Evolutionary conservation across 163 green algal genomes (phyloP), one percentile per base, ranked within the genome.

Genomic region (Chlorella variabilis): DNA sequence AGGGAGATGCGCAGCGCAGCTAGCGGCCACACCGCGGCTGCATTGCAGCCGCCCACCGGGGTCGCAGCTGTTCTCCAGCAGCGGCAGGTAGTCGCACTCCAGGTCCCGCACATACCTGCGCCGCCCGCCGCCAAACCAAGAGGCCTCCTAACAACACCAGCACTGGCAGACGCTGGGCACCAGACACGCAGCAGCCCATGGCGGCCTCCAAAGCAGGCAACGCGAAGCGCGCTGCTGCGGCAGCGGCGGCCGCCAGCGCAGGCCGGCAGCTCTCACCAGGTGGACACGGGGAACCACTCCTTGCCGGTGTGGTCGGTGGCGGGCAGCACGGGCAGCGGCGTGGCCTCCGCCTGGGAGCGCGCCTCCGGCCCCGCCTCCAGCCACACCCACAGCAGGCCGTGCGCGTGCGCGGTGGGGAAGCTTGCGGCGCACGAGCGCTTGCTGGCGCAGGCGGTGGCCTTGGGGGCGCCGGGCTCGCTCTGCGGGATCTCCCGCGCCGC

Each of bases 341-440:
- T 36, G 0, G 54, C 54, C 1, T 54, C 75, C 20, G 75, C 54
- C 18, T 39, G 41, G 6, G 33, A 15, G 3, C 42, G 63, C 3
- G 76, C 82, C 11, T 78, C 73, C 21, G 78, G 63, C 7, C 83
- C 71, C 0, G 66, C 66, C 33, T 88, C 84, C 27, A 84, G 83
- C 87, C 87, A 91, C 20, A 87, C 83, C 75, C 78, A 91, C 34
- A 91, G 45, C 45, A 90, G 73, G 7, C 71, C 83, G 33, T 73
- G 82, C 0, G 13, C n/a, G 4, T 39, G 38, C 11, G 36, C 29
- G 0, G 58, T 75, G 49, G 88, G 88, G 66, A 81, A 87, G 48
- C 66, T 51, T 25, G 75, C 71, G 18, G 84, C 88, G 38, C 86
- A 92, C 48, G 82, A 86, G 39, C 88, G 81, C 9, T 70, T 81